Base-by-base conservation (phyloP, 2,329 filamentous ascomycete genomes). In the Nakataea oryzae region DNA sequence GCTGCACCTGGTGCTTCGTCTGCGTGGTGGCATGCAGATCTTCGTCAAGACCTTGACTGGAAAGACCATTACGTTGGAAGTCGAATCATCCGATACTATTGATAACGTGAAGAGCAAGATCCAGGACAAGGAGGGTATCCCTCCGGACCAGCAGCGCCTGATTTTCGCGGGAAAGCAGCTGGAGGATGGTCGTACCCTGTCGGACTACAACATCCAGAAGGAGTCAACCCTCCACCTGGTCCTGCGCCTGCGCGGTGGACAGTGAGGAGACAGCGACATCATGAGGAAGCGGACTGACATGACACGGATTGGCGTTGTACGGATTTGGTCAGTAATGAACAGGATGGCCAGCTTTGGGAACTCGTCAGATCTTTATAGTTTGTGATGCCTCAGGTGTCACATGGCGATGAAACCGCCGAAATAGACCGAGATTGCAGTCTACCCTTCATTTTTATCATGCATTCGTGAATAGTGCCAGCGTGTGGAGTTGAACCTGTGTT, bases 121-220 rank as follows among this genome's bases (percentile, higher is more conserved):
- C 61, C 86, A 88, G 70, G 86, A 88, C 67, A 89, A 88, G 80
- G 86, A 89, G 74, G 86, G 86, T 56, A 88, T 89, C 61, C 86
- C 86, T 30, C 86, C 86, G 47, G 86, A 89, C 70, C 86, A 89
- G 73, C 86, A 88, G 74, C 83, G 86, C 73, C 77, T 88, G 62
- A 88, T 89, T 71, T 88, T 88, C 67, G 86, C 86, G 69, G 86
- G 86, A 68, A 88, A 88, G 80, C 86, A 88, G 75, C 69, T 88
- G 59, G 87, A 91, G 73, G 88, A 92, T 70, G 89, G 89, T 62
- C 86, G 89, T 29, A 92, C 89, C 2, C 78, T 93, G n/a, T 87
- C 85, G n/a, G 89, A 92, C 72, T 93, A 93, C 82, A 93, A 93
- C 78, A 93, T 93, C 65, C 90, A 95, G 76, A 90, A 89, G 76